Percentiles rank a stretch among this genome's conserved stretches.
phyloP scores from a whole-genome alignment of 225 moss, liverwort and hornwort genomes.

The Sphagnum tenellum region DNA sequence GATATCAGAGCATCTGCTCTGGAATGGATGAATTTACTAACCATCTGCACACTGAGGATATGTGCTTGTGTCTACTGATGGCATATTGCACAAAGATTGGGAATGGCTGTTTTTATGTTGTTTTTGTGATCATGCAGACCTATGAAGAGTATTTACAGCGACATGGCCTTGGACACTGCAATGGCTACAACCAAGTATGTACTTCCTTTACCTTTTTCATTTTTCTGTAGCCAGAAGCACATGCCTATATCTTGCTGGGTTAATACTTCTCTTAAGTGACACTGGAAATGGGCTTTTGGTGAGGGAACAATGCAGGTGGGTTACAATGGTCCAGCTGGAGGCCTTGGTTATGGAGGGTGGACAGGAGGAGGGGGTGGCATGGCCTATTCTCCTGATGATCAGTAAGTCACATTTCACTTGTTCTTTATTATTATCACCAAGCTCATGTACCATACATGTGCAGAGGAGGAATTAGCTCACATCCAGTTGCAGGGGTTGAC shows the following conservation, averaged over 20 bases:
- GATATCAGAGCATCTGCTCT: too few species aligned
- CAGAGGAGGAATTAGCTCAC: too few species aligned
- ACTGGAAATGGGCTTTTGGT: constrained; percentile 4
- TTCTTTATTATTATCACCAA: background rate
- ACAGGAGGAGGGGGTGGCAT: constrained; percentile 29
- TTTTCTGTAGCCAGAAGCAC: background rate
- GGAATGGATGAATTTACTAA: too few species aligned
- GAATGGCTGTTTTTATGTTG: too few species aligned
- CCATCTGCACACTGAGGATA: too few species aligned
- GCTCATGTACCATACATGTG: too few species aligned
- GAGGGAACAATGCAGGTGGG: constrained; percentile 36
- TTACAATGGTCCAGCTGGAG: constrained; percentile 16
- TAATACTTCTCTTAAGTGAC: background rate
- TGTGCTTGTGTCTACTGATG: too few species aligned
- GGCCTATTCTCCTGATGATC: constrained; percentile 29
- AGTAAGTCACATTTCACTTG: constrained; percentile 22
- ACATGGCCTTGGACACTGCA: constrained; percentile 62
- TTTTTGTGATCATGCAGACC: constrained; percentile 41
- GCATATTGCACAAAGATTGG: too few species aligned
- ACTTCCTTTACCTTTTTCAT: background rate
- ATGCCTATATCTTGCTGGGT: background rate
- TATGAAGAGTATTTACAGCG: constrained; percentile 97
- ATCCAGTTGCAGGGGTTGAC: too few species aligned
- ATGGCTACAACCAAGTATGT: constrained; percentile 69
- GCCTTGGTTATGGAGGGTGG: constrained; percentile 34